Conservation (phyloP, 495 filamentous ascomycete species). For the Hypoxylon fuscum region DNA sequence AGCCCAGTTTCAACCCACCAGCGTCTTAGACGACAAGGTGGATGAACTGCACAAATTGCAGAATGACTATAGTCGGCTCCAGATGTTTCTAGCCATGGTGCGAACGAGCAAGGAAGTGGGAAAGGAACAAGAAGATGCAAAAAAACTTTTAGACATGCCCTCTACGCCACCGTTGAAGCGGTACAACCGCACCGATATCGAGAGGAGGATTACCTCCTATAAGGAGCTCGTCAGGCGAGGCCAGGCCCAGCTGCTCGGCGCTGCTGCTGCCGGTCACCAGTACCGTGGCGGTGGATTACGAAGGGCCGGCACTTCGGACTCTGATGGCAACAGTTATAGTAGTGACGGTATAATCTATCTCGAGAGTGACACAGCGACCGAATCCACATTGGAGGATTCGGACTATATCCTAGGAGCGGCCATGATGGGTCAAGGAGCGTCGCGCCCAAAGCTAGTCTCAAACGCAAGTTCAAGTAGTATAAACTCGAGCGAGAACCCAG, state of each 20-base stretch:
- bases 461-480: too few relatives aligned
- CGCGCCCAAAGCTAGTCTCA: too few relatives aligned
- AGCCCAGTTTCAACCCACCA: not conserved
- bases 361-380: too few relatives aligned
- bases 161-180: constrained; percentile 5
- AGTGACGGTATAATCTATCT: too few relatives aligned
- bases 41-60: constrained; percentile 2
- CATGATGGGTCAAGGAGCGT: too few relatives aligned
- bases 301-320: too few relatives aligned
- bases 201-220: constrained; percentile 9
- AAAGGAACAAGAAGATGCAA: not conserved
- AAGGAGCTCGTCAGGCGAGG: constrained; percentile 23
- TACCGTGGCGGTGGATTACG: too few relatives aligned
- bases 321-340: too few relatives aligned
- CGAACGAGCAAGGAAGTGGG: too few relatives aligned
- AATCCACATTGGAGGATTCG: too few relatives aligned
- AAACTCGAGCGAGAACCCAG: too few relatives aligned
- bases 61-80: constrained; percentile 7
- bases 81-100: constrained; percentile 14
- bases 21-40: not conserved
- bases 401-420: too few relatives aligned
- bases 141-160: not conserved
- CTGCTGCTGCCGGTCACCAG: constrained; percentile 32
- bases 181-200: constrained; percentile 5
- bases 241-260: constrained; percentile 34